phyloP scores from a whole-genome alignment of 2,329 filamentous ascomycete species.

The Epichloe gansuensis region DNA sequence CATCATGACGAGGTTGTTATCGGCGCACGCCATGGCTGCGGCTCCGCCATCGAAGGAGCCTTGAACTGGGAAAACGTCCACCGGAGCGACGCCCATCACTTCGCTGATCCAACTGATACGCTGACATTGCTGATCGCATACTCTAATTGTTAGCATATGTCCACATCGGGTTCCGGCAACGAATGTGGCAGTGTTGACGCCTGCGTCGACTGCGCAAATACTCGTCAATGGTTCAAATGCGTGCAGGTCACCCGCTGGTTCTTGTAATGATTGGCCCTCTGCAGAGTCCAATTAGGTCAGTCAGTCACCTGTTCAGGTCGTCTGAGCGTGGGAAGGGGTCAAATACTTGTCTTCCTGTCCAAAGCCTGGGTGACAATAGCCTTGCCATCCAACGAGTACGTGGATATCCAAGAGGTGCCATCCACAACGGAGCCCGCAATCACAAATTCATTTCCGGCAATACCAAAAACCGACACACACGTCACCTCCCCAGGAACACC shows the following conservation, averaged over 20 bases:
- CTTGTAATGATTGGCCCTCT: not conserved
- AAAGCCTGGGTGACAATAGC: conserved; percentile 9
- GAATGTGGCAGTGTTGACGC: conserved; percentile 18
- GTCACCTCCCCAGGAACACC: conserved; percentile 35
- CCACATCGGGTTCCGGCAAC: conserved; percentile 40
- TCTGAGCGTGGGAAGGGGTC: not conserved
- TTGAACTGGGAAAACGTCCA: conserved; percentile 20
- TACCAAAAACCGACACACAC: conserved; percentile 27
- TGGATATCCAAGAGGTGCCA: conserved; percentile 21
- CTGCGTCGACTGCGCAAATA: conserved; percentile 24
- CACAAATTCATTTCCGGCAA: conserved; percentile 16
- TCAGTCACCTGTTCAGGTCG: not conserved
- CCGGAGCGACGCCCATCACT: conserved; percentile 24
- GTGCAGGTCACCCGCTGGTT: not conserved
- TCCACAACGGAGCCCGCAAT: conserved; percentile 23
- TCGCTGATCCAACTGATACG: conserved; percentile 18
- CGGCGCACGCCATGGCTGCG: conserved; percentile 35
- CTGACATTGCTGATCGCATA: conserved; percentile 11
- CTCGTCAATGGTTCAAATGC: conserved; percentile 33
- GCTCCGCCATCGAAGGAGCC: conserved; percentile 12
- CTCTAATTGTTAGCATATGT: conserved; percentile 31
- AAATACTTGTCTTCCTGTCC: conserved; percentile 2
- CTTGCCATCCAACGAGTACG: conserved; percentile 17
- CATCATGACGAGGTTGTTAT: conserved; percentile 33
- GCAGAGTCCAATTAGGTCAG: not conserved